phyloP scores from a whole-genome alignment of 2,329 filamentous ascomycete genomes.

The Fusarium sp. region DNA sequence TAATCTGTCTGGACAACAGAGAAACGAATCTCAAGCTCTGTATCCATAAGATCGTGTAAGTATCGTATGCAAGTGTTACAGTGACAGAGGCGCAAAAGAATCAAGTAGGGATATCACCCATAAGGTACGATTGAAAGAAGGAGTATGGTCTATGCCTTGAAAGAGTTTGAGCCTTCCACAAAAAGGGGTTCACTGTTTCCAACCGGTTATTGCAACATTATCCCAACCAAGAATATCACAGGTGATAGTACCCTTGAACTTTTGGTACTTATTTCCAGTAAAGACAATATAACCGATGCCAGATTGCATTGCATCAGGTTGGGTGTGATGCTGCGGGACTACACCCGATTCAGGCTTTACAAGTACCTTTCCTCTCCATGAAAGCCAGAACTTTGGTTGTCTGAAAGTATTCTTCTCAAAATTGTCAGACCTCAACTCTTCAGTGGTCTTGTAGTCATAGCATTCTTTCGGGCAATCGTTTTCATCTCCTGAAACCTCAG shows the following conservation, averaged over 20 bases:
- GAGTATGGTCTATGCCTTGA: background rate
- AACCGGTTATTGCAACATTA: background rate
- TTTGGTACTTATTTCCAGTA: slow-evolving; percentile 3
- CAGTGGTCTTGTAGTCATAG: background rate
- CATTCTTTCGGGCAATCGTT: background rate
- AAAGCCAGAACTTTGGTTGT: slow-evolving; percentile 26
- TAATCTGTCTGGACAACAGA: too few relatives aligned
- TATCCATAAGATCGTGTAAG: too few relatives aligned
- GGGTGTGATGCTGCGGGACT: accelerated
- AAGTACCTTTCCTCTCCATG: slow-evolving; percentile 1
- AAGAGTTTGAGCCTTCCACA: background rate
- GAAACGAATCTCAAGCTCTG: background rate
- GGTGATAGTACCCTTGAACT: slow-evolving; percentile 1
- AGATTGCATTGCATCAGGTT: background rate
- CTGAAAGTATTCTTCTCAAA: slow-evolving; percentile 25
- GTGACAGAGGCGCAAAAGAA: too few relatives aligned
- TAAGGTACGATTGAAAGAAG: background rate
- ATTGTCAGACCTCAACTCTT: background rate
- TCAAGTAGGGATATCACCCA: too few relatives aligned
- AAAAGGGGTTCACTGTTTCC: background rate
- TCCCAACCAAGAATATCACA: background rate
- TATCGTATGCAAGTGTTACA: too few relatives aligned
- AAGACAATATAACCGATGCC: slow-evolving; percentile 17
- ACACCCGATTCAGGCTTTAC: too few relatives aligned
- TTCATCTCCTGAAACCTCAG: background rate